Evolutionary conservation across 2,329 filamentous ascomycete genomes (phyloP), one percentile per base, ranked within the genome.

Genomic region (Teratosphaeria destructans): DNA sequence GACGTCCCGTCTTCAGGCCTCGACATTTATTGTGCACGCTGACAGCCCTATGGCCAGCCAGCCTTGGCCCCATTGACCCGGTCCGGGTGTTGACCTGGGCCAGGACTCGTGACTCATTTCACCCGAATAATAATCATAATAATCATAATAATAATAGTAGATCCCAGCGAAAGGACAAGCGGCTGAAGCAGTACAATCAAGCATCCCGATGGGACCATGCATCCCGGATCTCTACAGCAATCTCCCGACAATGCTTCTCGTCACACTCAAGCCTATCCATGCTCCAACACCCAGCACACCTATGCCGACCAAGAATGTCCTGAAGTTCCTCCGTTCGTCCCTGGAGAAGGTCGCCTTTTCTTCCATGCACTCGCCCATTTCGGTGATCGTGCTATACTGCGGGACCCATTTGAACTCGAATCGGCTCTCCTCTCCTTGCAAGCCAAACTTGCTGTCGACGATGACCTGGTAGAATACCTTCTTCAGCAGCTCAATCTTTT

Each of bases 341-440:
- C 71, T 71, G 5, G 71, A 73, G 39, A 67, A 69, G 43, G 67
- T 66, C 12, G 73, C 58, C 66, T 74, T 72, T 34, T 74, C 72
- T 63, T 75, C 73, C 52, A 73, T 69, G 55, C 72, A 70, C 61
- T 77, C 72, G 1, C 76, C 77, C 71, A 79, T 71, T 54, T 77
- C 74, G 3, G 80, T 82, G 12, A 78, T 72, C 8, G 78, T 81
- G 56, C 74, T 69, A 56, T 80, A 79, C 63, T 81, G 75, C 0
- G 87, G 86, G 10, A 87, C 76, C 67, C 87, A 88, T 68, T 90
- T 87, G 73, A 91, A 87, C 23, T 86, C 82, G 67, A 90, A 91
- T 8, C 75, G 77, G 1, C 81, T 83, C 66, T 85, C 80, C 54
- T 80, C 76, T 0, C 86, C 78, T 11, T 73, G 83, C 7, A 92